Conservation (phyloP, 768 basidiomycete species). For the Multifurca ochricompacta region DNA sequence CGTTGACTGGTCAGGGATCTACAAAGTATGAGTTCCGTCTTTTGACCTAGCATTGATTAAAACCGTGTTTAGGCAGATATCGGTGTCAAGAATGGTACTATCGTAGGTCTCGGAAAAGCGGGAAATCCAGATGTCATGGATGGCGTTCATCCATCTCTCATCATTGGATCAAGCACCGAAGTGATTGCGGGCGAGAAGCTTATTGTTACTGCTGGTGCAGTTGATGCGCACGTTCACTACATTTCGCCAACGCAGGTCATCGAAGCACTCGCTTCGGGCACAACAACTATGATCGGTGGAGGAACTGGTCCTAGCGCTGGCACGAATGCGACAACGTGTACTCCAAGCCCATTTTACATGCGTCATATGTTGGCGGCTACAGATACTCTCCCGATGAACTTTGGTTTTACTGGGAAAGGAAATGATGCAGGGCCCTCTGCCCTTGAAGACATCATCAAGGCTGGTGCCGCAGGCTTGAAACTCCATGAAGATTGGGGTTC, state of each 20-base stretch:
- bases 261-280: conserved; percentile 77
- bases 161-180: conserved; percentile 89
- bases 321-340: conserved; percentile 92
- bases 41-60: background rate
- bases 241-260: conserved; percentile 90
- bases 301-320: conserved; percentile 92
- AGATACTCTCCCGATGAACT: conserved; percentile 85
- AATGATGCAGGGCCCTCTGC: conserved; percentile 77
- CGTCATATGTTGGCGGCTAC: conserved; percentile 86
- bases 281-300: conserved; percentile 92
- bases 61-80: conserved; percentile 70
- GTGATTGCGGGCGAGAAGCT: conserved; percentile 94
- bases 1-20: conserved; percentile 91
- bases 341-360: conserved; percentile 85
- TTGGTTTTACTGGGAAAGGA: conserved; percentile 93
- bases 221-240: conserved; percentile 91
- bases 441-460: conserved; percentile 71
- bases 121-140: conserved; percentile 95
- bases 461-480: conserved; percentile 87
- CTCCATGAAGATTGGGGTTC: conserved; percentile 97
- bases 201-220: conserved; percentile 87
- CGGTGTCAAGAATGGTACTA: conserved; percentile 76
- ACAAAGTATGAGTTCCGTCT: conserved; percentile 52
- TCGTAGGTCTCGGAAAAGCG: conserved; percentile 90
- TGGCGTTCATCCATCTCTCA: conserved; percentile 57